A percentile compares a stretch with the other conserved stretches of the same genome.
Evolutionary conservation across 345 rosid species (phyloP).

Genomic region (Citrus glauca): DNA sequence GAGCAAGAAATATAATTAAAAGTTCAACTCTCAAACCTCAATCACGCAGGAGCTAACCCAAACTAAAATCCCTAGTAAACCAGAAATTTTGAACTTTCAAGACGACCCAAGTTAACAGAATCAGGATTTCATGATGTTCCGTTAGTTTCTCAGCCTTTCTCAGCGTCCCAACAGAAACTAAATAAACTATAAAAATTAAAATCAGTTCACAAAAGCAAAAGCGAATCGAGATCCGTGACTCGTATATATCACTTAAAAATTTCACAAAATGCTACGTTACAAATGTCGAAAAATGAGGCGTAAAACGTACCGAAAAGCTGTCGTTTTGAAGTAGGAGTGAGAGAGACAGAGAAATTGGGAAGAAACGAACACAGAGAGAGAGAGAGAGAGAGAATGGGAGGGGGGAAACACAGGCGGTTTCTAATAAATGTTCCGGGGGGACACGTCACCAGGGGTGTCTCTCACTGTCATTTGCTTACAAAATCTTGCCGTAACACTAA

Average conservation of each 20-base stretch:
- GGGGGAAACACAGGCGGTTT: constrained; percentile 21
- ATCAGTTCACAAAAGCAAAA: constrained; percentile 6
- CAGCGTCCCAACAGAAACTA: constrained; percentile 25
- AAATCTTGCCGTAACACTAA: constrained; percentile 55
- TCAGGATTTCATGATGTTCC: constrained; percentile 10
- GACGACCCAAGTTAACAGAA: background rate
- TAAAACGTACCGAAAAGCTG: constrained; percentile 36
- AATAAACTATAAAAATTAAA: constrained; percentile 13
- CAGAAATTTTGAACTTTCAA: background rate
- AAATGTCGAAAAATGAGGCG: background rate
- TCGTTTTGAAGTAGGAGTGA: constrained; percentile 42
- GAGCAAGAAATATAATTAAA: constrained; percentile 3
- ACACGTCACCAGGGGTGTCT: constrained; percentile 7
- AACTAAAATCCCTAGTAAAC: background rate
- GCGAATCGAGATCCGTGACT: constrained; percentile 16
- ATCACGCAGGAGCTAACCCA: background rate
- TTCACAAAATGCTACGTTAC: background rate
- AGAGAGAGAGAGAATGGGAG: constrained; percentile 14
- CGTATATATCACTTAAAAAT: background rate
- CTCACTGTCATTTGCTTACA: background rate
- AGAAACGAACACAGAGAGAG: constrained; percentile 9
- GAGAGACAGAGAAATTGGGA: background rate
- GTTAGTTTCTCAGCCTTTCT: constrained; percentile 17
- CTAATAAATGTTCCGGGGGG: constrained; percentile 6
- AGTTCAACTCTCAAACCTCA: constrained; percentile 7